Evolutionary conservation across 1,139 yeast genomes (phyloP).

Genomic region (Debaryomyces sp.): DNA sequence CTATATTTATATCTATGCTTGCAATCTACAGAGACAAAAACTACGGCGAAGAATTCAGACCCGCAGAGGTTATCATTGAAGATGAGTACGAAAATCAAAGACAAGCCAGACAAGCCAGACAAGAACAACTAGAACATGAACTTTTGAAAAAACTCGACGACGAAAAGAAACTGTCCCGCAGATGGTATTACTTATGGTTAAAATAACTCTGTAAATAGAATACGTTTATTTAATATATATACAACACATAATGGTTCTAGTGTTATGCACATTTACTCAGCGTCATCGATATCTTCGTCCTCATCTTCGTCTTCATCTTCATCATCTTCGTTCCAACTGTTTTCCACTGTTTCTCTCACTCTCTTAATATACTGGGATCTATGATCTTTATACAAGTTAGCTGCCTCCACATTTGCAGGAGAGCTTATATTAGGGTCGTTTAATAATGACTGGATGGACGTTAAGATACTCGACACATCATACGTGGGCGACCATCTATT

Average conservation of each 20-base stretch:
- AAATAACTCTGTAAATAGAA: conserved; percentile 13
- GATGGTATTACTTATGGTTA: conserved; percentile 36
- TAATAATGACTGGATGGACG: conserved; percentile 81
- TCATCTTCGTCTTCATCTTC: conserved; percentile 72
- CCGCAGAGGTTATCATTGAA: conserved; percentile 40
- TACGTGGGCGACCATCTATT: conserved; percentile 99
- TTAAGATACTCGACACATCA: conserved; percentile 94
- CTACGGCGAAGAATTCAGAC: conserved; percentile 52
- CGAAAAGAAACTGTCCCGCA: conserved; percentile 13
- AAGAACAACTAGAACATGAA: conserved; percentile 19
- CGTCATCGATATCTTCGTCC: conserved; percentile 27
- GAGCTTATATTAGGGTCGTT: conserved; percentile 96
- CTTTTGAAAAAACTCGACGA: conserved; percentile 11
- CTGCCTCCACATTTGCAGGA: conserved; percentile 99
- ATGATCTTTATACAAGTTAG: conserved; percentile 92
- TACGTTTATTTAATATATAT: conserved; percentile 9
- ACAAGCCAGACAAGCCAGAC: conserved; percentile 21
- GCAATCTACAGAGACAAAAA: conserved; percentile 54
- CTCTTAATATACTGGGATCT: conserved; percentile 88
- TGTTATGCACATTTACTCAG: conserved; percentile 3
- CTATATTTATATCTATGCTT: conserved; percentile 41
- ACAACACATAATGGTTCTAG: conserved; percentile 6
- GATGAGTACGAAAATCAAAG: conserved; percentile 41
- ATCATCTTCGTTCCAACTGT: conserved; percentile 73
- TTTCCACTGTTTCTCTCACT: conserved; percentile 92